A percentile compares a stretch with the other conserved stretches of the same genome.
phyloP scores from a whole-genome alignment of 179 eudicot species.

The Beta corolliflora region DNA sequence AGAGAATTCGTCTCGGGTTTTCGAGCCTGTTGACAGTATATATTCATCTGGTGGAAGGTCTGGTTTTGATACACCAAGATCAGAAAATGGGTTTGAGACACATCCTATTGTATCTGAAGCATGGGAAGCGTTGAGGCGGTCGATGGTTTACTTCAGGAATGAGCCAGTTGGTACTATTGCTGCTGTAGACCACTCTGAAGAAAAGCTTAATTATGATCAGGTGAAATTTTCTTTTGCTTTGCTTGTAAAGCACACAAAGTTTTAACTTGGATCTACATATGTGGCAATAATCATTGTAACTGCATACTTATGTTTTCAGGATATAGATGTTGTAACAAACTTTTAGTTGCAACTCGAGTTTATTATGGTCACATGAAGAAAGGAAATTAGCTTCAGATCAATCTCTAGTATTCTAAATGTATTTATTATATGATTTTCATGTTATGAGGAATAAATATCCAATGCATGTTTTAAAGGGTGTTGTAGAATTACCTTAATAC shows the following conservation, averaged over 20 bases:
- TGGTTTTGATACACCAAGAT: constrained; percentile 60
- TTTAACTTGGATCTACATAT: background rate
- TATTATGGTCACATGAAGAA: background rate
- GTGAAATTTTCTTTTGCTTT: constrained; percentile 30
- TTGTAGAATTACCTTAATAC: background rate
- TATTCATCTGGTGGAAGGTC: constrained; percentile 68
- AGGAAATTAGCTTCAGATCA: background rate
- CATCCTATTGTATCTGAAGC: constrained; percentile 77
- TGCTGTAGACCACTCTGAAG: constrained; percentile 65
- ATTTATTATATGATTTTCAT: background rate
- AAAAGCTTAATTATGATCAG: constrained; percentile 86
- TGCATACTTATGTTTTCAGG: background rate
- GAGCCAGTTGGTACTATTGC: constrained; percentile 85
- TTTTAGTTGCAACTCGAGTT: background rate
- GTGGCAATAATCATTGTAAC: background rate
- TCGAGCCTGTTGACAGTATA: constrained; percentile 54
- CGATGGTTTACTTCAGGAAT: constrained; percentile 64
- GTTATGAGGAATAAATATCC: background rate
- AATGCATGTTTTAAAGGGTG: background rate
- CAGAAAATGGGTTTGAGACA: constrained; percentile 54
- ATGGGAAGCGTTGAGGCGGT: constrained; percentile 79
- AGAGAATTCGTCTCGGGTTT: constrained; percentile 58
- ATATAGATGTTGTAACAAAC: background rate
- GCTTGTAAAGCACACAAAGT: background rate
- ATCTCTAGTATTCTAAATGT: background rate